Base-by-base conservation (phyloP, 2,329 filamentous ascomycete genomes). In the Neonectria sp. region DNA sequence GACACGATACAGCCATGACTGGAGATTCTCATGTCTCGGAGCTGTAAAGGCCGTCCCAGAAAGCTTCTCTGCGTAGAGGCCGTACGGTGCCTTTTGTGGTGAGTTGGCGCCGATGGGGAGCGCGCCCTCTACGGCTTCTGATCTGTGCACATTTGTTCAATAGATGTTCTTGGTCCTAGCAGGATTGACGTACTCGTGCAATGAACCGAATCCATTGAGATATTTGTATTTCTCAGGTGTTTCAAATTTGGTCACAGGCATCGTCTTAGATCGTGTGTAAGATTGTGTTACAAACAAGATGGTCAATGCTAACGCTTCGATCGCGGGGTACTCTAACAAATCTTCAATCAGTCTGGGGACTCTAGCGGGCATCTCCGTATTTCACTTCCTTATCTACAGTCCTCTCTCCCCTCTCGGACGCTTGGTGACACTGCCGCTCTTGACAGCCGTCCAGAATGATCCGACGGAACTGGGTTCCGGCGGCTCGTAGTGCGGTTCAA, bases 61-160 rank as follows among this genome's bases (percentile, higher is more conserved):
- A 51, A 93, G 86, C 83, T 93, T 92, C 82, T 97, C 94, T 29
- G 93, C 90, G 81, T 96, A 96, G 29, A 97, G 89, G 1, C 93
- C 94, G 71, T 90, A 89, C 0, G 93, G 87, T 0, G 91, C 90
- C 77, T 94, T 94, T 79, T 97, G 94, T 0, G 94, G 94, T 3
- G 92, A 94, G 84, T 97, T 97, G 46, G 91, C 88, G 56, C 88
- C 93, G 65, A 94, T 78, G 9, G 94, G 93, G 5, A 95, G 85
- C 6, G 94, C 91, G 21, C 91, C 92, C n/a, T 90, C 84, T 65
- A 95, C 83, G 48, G 93, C 92, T 84, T 96, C 93, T 31, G 92
- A 89, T 78, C 92, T 94, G 74, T 3, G 27, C 0, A 4, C 2
- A 1, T 1, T 9, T 31, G 52, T 48, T 63, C 37, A 52, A 53